Conservation (phyloP, 23 red algal species). For the Cyanidiococcus yangmingshanensis region DNA sequence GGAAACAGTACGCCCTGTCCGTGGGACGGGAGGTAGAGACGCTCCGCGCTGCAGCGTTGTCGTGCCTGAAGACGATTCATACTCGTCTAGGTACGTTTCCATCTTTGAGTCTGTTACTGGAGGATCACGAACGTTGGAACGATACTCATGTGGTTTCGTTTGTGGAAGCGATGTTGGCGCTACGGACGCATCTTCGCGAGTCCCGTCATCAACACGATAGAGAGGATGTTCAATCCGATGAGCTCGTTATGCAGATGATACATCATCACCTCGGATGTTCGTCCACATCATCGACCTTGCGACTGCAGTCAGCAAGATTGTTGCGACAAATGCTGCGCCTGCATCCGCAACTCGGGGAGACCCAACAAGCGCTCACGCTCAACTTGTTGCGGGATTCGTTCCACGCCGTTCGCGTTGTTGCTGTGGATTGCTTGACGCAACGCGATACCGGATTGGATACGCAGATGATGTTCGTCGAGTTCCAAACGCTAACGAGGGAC, state of each 20-base stretch:
- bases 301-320: neutral
- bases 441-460: neutral
- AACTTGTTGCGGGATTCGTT: neutral
- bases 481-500: neutral
- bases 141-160: constrained; percentile 9
- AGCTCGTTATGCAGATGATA: neutral
- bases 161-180: neutral
- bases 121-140: neutral
- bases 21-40: neutral
- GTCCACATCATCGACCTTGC: neutral
- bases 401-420: neutral
- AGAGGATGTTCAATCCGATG: neutral
- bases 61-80: neutral
- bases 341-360: neutral
- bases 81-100: neutral
- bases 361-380: neutral
- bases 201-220: neutral
- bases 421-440: neutral
- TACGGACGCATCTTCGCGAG: neutral
- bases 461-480: neutral
- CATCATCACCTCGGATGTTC: neutral
- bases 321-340: neutral
- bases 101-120: neutral
- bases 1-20: constrained; percentile 8
- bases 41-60: neutral